Evolutionary conservation across 1,284 basidiomycete species (phyloP), one percentile per base, ranked within the genome.

Genomic region (Rhodotorula sp.): DNA sequence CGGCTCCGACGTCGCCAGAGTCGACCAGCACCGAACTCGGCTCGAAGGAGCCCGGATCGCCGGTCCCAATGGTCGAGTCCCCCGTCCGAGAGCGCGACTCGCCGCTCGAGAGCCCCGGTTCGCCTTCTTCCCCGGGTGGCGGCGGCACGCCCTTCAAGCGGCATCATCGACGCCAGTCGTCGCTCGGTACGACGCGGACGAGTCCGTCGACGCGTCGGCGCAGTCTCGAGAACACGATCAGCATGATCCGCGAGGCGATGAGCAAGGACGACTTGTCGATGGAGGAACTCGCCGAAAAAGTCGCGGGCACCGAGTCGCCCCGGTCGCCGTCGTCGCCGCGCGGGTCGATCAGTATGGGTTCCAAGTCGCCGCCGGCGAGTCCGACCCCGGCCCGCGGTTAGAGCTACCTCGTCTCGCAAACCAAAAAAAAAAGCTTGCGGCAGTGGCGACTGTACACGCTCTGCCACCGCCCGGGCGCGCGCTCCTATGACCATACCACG

Each of bases 131-230:
- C 7, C 49, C 49, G 15, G 23, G 39, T 6, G 67, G 59, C 26
- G 80, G 76, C 39, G 80, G 80, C 56, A 80, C 82, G 48, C 83
- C 85, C 3, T 90, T 89, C 85, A 86, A 87, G 70, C 87, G 90
- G 47, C 91, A 93, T 3, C 95, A 98, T 80, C 87, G 86, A 1
- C 87, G 95, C 29, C 90, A 93, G 76, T 90, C 91, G 68, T 95
- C 92, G 80, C 83, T 99, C 72, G 97, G 97, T 5, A 99, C 97
- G 70, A 99, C 96, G 76, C 91, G 91, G 87, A 97, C 94, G 60
- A 92, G 90, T 80, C 96, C 97, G 16, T 94, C 91, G 79, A 99
- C 90, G 70, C 86, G 97, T 76, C 85, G 95, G 81, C 86, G 95
- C 78, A 94, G 92, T 80, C 84, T 99, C 80, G 96, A 98, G 85